Evolutionary conservation across 2,329 filamentous ascomycete genomes (phyloP).

Genomic region (Thyridium curvatum): DNA sequence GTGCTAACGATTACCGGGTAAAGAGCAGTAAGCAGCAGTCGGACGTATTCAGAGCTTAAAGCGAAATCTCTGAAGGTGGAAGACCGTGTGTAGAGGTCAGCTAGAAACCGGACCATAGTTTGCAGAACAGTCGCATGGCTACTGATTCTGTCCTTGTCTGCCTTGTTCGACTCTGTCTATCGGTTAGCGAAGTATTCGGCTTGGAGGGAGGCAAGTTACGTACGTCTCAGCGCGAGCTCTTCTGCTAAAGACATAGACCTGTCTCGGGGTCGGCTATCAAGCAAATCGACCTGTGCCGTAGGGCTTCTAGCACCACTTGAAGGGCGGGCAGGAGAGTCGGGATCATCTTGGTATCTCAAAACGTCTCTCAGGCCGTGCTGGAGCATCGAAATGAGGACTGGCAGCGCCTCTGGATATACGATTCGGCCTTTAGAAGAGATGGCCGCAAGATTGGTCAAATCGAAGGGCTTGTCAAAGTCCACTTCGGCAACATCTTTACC

Average conservation of each 20-base stretch:
- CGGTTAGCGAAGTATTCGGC: conserved; percentile 7
- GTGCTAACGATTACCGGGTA: conserved; percentile 86
- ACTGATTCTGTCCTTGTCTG: conserved; percentile 41
- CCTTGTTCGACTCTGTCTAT: conserved; percentile 28
- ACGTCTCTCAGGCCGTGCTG: conserved; percentile 74
- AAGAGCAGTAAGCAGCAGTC: conserved; percentile 70
- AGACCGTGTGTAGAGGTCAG: conserved; percentile 72
- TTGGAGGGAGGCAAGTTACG: conserved; percentile 14
- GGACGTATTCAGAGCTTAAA: conserved; percentile 71
- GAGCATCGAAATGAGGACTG: conserved; percentile 79
- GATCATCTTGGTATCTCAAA: conserved; percentile 54
- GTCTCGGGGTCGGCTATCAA: conserved; percentile 35
- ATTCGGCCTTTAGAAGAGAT: conserved; percentile 66
- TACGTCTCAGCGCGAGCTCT: conserved; percentile 49
- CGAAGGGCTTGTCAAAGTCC: conserved; percentile 67
- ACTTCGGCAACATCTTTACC: conserved; percentile 72
- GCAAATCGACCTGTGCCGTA: conserved; percentile 12
- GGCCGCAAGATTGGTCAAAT: conserved; percentile 67
- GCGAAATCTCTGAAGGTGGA: conserved; percentile 77
- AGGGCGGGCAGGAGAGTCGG: conserved; percentile 42
- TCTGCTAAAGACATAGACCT: conserved; percentile 63
- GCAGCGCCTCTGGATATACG: conserved; percentile 69
- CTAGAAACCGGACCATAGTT: conserved; percentile 71
- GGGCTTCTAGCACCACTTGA: conserved; percentile 1
- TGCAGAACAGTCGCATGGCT: conserved; percentile 63